Evolutionary conservation across 306 rosid genomes (phyloP).

Genomic region (Rosa multiflora): DNA sequence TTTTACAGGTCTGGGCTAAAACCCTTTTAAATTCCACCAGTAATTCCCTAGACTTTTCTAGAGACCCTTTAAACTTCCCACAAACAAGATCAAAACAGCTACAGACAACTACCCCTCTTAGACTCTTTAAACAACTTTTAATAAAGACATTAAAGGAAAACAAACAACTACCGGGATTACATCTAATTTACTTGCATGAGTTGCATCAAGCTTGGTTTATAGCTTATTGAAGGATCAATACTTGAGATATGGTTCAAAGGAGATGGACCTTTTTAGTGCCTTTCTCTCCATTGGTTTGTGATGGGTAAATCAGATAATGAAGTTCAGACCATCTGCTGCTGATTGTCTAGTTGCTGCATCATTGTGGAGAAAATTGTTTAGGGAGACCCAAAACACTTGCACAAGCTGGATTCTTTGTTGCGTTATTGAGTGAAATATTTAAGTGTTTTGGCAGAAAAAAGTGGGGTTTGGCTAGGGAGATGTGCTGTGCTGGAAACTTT

Average conservation of each 20-base stretch:
- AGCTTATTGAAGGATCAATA: background rate
- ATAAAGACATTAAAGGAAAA: too few species aligned
- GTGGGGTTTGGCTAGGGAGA: background rate
- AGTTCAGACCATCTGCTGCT: background rate
- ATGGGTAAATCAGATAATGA: background rate
- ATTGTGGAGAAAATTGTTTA: background rate
- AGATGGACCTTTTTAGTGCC: too few species aligned
- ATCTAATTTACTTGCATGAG: too few species aligned
- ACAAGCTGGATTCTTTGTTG: background rate
- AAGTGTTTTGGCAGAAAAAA: background rate
- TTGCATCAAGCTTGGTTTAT: too few species aligned
- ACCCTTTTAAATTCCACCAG: too few species aligned
- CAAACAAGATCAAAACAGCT: too few species aligned
- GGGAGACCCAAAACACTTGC: background rate
- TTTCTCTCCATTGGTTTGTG: background rate
- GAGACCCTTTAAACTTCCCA: too few species aligned
- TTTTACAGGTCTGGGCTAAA: too few species aligned
- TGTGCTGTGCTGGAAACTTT: background rate
- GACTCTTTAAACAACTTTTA: too few species aligned
- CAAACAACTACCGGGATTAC: too few species aligned
- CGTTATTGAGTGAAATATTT: background rate
- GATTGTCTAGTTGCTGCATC: background rate
- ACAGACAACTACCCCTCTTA: too few species aligned
- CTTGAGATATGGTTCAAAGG: background rate
- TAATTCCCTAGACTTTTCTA: too few species aligned